Evolutionary conservation across 139 green algal genomes (phyloP).

Genomic region (Bryopsis sp.): DNA sequence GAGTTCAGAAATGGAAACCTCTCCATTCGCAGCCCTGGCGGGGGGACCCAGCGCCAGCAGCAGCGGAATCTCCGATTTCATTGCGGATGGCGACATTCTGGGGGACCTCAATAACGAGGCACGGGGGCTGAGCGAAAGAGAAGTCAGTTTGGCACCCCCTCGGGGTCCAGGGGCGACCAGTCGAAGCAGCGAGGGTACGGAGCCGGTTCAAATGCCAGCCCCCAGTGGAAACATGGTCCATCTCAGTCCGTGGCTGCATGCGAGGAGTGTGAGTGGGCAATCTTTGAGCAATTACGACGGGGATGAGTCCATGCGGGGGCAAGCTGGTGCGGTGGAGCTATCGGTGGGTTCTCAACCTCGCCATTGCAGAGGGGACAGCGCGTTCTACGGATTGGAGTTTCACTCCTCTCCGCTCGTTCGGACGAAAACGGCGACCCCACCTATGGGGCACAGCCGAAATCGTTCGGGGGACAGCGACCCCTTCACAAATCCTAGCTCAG

Average conservation of each 20-base stretch:
- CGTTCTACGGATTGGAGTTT: neutral
- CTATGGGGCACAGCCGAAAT: too few relatives aligned
- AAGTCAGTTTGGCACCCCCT: neutral
- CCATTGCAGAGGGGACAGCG: neutral
- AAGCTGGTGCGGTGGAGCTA: neutral
- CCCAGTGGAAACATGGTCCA: neutral
- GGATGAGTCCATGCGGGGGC: neutral
- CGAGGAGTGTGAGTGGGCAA: neutral
- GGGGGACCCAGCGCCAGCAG: too few relatives aligned
- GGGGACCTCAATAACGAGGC: neutral
- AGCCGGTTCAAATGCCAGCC: neutral
- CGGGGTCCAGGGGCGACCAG: neutral
- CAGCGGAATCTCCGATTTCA: too few relatives aligned
- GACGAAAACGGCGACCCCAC: too few relatives aligned
- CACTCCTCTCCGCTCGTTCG: too few relatives aligned
- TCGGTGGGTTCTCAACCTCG: neutral
- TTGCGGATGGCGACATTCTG: neutral
- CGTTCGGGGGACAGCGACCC: too few relatives aligned
- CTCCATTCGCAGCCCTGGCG: too few relatives aligned
- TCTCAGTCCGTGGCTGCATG: neutral
- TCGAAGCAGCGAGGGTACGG: too few relatives aligned
- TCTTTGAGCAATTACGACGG: neutral
- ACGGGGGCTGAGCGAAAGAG: neutral
- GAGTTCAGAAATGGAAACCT: too few relatives aligned
- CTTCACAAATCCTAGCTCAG: too few relatives aligned